Percentiles rank a stretch among this genome's conserved stretches.
Conservation (phyloP, 108 stramenopile genomes). For the Conticribra guillardii region DNA sequence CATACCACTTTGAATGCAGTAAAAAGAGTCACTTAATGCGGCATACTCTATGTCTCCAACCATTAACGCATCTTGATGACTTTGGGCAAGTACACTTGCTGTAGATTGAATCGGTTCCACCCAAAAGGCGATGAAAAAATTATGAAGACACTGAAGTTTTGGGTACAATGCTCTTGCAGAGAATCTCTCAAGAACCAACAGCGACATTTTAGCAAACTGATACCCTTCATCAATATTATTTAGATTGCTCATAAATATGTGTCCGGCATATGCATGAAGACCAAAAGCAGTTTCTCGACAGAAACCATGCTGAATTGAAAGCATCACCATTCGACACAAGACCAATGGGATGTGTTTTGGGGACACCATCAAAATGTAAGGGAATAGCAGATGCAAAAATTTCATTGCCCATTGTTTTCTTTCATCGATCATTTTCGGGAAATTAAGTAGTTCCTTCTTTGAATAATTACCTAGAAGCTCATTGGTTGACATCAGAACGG, state of each 20-base stretch:
- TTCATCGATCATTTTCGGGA: background rate
- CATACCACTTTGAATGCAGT: background rate
- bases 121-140: background rate
- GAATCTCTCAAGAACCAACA: slow-evolving; percentile 13
- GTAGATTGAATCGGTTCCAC: slow-evolving; percentile 12
- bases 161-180: slow-evolving; percentile 1
- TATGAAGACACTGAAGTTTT: background rate
- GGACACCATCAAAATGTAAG: background rate
- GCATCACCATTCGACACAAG: background rate
- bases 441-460: background rate
- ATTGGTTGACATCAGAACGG: slow-evolving; percentile 18
- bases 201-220: background rate
- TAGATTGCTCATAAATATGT: background rate
- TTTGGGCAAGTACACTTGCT: background rate
- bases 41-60: slow-evolving; percentile 15
- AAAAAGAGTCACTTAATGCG: background rate
- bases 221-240: slow-evolving; percentile 16
- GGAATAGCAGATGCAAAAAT: slow-evolving; percentile 1
- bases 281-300: slow-evolving; percentile 19
- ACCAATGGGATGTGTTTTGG: background rate
- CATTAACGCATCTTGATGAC: background rate
- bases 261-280: slow-evolving; percentile 4
- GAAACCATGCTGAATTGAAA: slow-evolving; percentile 1
- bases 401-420: slow-evolving; percentile 6
- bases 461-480: background rate